phyloP scores from a whole-genome alignment of 192 early-diverging fungal genomes.

The Umbelopsis sp. region DNA sequence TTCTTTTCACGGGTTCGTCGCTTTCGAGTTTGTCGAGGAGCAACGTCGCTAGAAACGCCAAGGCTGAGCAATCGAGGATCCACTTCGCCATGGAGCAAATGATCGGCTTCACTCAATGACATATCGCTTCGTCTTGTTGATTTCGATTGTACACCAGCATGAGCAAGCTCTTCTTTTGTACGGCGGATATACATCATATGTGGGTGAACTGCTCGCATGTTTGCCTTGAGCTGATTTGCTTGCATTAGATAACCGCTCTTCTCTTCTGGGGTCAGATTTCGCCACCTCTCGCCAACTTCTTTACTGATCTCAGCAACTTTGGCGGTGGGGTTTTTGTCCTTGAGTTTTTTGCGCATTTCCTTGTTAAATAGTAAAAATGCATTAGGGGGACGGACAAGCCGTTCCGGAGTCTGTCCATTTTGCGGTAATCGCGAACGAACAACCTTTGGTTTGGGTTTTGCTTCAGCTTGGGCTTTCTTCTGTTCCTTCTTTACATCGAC shows the following conservation, averaged over 20 bases:
- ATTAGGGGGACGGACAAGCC: conserved; percentile 58
- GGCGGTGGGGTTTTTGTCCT: conserved; percentile 57
- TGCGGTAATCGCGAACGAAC: conserved; percentile 7
- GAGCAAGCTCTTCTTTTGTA: conserved; percentile 60
- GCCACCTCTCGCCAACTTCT: conserved; percentile 57
- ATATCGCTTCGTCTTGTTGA: background rate
- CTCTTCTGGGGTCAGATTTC: conserved; percentile 40
- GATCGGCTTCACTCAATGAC: background rate
- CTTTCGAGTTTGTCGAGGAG: conserved; percentile 15
- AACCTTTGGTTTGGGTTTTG: conserved; percentile 3
- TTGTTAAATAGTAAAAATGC: conserved; percentile 62
- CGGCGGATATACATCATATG: conserved; percentile 58
- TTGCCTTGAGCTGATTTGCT: conserved; percentile 48
- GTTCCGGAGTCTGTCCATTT: conserved; percentile 20
- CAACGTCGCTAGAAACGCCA: background rate
- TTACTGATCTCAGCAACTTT: conserved; percentile 62
- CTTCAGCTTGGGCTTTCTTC: conserved; percentile 11
- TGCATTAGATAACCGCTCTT: conserved; percentile 43
- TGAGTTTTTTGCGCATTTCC: conserved; percentile 58
- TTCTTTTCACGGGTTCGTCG: conserved; percentile 56
- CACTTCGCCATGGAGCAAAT: background rate
- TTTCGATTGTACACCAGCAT: conserved; percentile 30
- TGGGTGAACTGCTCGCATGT: conserved; percentile 50
- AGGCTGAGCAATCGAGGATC: background rate
- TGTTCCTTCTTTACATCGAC: conserved; percentile 21